These are phyloP conservation scores for Clonostachys chloroleuca DNA, from an alignment of 2,329 filamentous ascomycete genomes.

Conservation along the genomic window DNA sequence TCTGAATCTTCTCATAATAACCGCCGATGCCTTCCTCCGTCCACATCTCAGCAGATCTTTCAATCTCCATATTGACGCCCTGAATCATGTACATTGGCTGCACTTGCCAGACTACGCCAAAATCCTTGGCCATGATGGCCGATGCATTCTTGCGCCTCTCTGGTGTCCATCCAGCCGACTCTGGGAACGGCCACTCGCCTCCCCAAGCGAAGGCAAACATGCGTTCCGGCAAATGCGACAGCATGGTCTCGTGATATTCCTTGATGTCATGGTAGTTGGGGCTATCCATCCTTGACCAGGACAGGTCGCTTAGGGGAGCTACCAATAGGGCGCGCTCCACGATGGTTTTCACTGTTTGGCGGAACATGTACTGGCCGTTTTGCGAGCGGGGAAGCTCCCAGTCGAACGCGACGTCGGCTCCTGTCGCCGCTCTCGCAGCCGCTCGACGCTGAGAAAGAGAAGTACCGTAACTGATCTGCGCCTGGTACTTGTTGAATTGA, in stretches of 20 bases:
- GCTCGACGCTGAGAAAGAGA: conserved; percentile 4
- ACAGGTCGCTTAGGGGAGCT: conserved; percentile 27
- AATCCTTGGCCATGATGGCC: conserved; percentile 24
- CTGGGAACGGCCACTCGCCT: conserved; percentile 25
- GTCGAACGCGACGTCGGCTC: conserved; percentile 18
- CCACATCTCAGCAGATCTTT: conserved; percentile 24
- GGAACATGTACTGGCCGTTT: conserved; percentile 26
- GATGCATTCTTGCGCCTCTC: conserved; percentile 21
- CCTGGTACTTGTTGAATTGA: conserved; percentile 19
- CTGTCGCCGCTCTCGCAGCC: conserved; percentile 12
- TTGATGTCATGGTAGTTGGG: conserved; percentile 26
- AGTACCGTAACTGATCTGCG: too few relatives aligned
- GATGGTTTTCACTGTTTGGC: conserved; percentile 20
- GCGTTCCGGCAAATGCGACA: conserved; percentile 23
- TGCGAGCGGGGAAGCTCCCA: conserved; percentile 26
- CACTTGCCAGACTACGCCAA: conserved; percentile 31
- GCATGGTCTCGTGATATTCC: conserved; percentile 25
- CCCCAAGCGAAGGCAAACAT: conserved; percentile 31
- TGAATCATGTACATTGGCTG: conserved; percentile 30
- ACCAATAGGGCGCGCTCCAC: conserved; percentile 22
- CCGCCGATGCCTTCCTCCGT: conserved; percentile 26
- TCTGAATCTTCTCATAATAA: conserved; percentile 14
- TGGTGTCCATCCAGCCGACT: conserved; percentile 21
- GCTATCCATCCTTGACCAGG: conserved; percentile 25
- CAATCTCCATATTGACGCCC: conserved; percentile 24